phyloP scores from a whole-genome alignment of 1,284 basidiomycete species.

The Trichosporon sp. region DNA sequence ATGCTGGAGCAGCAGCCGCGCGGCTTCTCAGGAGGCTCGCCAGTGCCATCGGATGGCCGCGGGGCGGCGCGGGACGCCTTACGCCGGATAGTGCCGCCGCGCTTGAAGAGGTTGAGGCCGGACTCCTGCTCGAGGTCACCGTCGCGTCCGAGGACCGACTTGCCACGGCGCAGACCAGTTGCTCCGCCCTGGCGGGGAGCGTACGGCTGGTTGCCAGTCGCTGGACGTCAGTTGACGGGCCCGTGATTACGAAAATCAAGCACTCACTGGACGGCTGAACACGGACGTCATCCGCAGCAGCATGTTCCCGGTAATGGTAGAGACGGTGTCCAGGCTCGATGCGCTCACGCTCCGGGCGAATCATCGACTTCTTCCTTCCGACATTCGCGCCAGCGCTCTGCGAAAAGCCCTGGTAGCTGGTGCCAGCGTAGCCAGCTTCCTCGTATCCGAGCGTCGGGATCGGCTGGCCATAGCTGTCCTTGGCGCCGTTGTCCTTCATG shows the following conservation, averaged over 20 bases:
- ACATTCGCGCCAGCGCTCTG: constrained; percentile 49
- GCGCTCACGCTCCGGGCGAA: constrained; percentile 90
- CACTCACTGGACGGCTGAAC: constrained; percentile 73
- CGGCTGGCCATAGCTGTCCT: constrained; percentile 16
- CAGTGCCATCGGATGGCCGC: constrained; percentile 28
- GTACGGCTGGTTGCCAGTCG: constrained; percentile 77
- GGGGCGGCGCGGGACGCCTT: constrained; percentile 57
- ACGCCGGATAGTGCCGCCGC: constrained; percentile 68
- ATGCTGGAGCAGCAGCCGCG: constrained; percentile 38
- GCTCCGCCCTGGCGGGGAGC: constrained; percentile 40
- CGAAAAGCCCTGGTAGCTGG: constrained; percentile 38
- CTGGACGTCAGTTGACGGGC: constrained; percentile 47
- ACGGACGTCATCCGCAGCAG: constrained; percentile 71
- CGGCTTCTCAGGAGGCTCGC: constrained; percentile 13
- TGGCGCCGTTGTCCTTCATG: constrained; percentile 29
- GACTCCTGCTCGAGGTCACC: constrained; percentile 84
- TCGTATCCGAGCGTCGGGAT: constrained; percentile 30
- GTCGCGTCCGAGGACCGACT: constrained; percentile 79
- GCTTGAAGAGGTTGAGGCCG: constrained; percentile 78
- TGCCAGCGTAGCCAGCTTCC: constrained; percentile 33
- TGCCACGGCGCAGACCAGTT: constrained; percentile 66
- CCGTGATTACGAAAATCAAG: background rate
- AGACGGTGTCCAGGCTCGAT: constrained; percentile 92
- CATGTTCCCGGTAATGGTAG: constrained; percentile 91
- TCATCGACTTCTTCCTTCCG: constrained; percentile 84